A percentile compares a stretch with the other conserved stretches of the same genome.
These are phyloP conservation scores for Aureobasidium musti DNA, from an alignment of 2,329 filamentous ascomycete genomes.

Conservation along the genomic window DNA sequence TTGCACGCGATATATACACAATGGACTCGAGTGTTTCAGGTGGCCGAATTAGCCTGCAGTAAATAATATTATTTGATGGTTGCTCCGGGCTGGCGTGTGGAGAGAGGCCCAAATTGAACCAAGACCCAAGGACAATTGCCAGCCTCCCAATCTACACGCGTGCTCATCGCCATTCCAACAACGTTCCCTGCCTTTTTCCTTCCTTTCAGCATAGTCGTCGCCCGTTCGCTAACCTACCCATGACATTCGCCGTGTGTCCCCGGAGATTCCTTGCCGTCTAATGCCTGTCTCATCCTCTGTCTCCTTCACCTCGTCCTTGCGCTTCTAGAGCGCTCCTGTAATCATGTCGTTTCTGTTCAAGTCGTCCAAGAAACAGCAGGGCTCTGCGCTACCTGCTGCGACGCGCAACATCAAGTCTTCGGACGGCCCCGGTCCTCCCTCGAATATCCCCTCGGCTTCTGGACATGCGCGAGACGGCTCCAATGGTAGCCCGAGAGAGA, in stretches of 20 bases:
- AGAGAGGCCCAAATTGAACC: constrained; percentile 22
- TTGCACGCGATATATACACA: background rate
- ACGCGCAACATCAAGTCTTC: constrained; percentile 59
- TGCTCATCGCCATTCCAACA: constrained; percentile 27
- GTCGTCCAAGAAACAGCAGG: constrained; percentile 45
- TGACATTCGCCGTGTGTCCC: constrained; percentile 4
- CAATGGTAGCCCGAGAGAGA: constrained; percentile 28
- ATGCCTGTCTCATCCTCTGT: constrained; percentile 22
- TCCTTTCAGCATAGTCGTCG: constrained; percentile 3
- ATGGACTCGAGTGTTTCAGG: background rate
- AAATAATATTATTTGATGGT: constrained; percentile 16
- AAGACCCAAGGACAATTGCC: constrained; percentile 15
- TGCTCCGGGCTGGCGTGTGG: constrained; percentile 6
- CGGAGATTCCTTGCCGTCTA: constrained; percentile 1
- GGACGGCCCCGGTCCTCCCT: constrained; percentile 48
- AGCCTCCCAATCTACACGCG: constrained; percentile 25
- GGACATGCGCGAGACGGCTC: constrained; percentile 37
- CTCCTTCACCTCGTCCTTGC: constrained; percentile 5
- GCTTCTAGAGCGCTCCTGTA: constrained; percentile 24
- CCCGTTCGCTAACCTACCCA: constrained; percentile 22
- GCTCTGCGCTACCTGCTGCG: constrained; percentile 54
- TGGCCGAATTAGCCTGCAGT: background rate
- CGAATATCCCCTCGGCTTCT: constrained; percentile 43
- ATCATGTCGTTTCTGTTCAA: constrained; percentile 58
- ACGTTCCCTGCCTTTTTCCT: constrained; percentile 23